Evolutionary conservation across 208 protist genomes (phyloP).

Genomic region (Leishmania amazonensis): DNA sequence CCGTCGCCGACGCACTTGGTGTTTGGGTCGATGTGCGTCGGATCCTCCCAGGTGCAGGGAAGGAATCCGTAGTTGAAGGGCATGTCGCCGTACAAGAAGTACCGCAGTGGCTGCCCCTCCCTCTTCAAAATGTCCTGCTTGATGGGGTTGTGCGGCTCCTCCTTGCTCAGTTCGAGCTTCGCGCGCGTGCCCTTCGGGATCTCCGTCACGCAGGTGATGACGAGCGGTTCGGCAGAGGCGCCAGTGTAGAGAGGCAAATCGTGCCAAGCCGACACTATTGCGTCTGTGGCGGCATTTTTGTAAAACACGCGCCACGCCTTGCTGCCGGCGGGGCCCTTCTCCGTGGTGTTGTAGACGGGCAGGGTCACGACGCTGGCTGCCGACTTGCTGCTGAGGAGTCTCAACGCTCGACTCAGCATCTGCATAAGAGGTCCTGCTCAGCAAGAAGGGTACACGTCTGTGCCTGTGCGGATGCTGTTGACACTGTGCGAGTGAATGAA

Average conservation of each 20-base stretch:
- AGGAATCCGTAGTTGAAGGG: conserved; percentile 96
- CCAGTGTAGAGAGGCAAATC: conserved; percentile 50
- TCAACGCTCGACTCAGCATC: conserved; percentile 14
- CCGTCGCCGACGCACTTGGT: conserved; percentile 85
- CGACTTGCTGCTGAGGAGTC: conserved; percentile 2
- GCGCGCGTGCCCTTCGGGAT: conserved; percentile 89
- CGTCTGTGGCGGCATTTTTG: conserved; percentile 12
- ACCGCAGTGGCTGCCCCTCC: conserved; percentile 68
- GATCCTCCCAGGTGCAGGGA: conserved; percentile 94
- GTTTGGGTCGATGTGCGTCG: conserved; percentile 35
- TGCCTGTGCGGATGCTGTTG: neutral
- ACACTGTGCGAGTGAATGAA: neutral
- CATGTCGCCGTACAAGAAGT: conserved; percentile 84
- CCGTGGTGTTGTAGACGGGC: conserved; percentile 18
- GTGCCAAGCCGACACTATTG: conserved; percentile 69
- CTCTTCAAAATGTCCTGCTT: conserved; percentile 85
- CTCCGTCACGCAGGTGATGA: conserved; percentile 82
- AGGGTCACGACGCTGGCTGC: conserved; percentile 8
- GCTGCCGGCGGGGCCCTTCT: conserved; percentile 27
- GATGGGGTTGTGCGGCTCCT: conserved; percentile 91
- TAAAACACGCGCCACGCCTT: conserved; percentile 71
- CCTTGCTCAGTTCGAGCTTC: conserved; percentile 94
- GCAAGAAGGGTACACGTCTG: neutral
- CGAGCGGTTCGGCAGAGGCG: conserved; percentile 24
- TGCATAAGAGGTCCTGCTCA: neutral